These are phyloP conservation scores for Prosopis cineraria DNA, from an alignment of 306 rosid species.

Conservation along the genomic window DNA sequence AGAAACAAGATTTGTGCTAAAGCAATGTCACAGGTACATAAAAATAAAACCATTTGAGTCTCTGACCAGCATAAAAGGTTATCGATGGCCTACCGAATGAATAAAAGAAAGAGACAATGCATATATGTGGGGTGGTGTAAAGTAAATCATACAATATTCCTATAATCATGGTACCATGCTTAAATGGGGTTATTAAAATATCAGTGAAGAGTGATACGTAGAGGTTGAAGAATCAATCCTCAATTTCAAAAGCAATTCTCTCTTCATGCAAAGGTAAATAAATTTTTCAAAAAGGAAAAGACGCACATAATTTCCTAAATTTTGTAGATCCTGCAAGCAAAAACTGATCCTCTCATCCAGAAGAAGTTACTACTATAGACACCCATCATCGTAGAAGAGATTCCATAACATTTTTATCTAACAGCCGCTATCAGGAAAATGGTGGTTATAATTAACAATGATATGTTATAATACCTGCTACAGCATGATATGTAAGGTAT, in stretches of 20 bases:
- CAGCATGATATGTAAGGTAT: too few species aligned
- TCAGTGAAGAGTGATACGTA: too few species aligned
- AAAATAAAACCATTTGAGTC: too few species aligned
- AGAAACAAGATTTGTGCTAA: too few species aligned
- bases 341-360: neutral
- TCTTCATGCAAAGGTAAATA: too few species aligned
- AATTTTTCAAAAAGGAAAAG: too few species aligned
- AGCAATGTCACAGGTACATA: too few species aligned
- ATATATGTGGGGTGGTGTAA: too few species aligned
- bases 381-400: conserved; percentile 19
- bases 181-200: too few species aligned
- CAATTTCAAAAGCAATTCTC: neutral
- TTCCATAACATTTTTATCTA: neutral
- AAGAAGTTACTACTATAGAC: neutral
- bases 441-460: neutral
- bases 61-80: neutral
- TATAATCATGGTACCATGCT: neutral
- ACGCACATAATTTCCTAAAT: neutral
- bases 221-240: neutral
- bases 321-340: neutral
- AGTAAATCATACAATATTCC: neutral
- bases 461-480: too few species aligned
- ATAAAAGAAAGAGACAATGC: neutral
- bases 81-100: neutral
- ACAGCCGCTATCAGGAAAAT: neutral